Conservation (phyloP, 257 asterid genomes). For the Osmanthus fragrans region DNA sequence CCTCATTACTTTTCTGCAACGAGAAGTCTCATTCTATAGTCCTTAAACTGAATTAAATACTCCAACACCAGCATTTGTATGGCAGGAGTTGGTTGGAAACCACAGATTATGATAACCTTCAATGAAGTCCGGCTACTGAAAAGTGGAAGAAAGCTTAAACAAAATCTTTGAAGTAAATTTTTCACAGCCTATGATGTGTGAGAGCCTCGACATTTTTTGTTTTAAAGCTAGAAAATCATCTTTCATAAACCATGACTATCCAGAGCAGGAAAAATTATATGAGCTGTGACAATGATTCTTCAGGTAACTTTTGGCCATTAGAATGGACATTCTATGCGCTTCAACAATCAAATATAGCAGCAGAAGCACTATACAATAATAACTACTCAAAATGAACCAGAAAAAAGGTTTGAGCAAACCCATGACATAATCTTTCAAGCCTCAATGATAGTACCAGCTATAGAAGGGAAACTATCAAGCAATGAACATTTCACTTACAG, state of each 20-base stretch:
- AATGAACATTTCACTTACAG: constrained; percentile 57
- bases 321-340: not conserved
- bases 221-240: not conserved
- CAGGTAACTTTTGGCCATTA: not conserved
- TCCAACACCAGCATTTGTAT: not conserved
- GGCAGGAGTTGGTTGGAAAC: not conserved
- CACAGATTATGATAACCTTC: not conserved
- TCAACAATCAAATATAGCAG: not conserved
- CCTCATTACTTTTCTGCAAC: not conserved
- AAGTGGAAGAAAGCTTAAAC: not conserved
- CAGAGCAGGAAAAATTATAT: not conserved
- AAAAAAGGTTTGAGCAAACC: not conserved
- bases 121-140: not conserved
- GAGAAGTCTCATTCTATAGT: not conserved
- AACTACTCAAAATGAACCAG: not conserved
- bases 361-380: not conserved
- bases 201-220: not conserved
- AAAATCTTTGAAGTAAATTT: not conserved
- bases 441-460: not conserved
- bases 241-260: not conserved
- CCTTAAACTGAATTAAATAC: not conserved
- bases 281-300: not conserved
- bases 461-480: not conserved
- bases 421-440: not conserved
- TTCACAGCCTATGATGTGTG: too few relatives aligned